A percentile compares a stretch with the other conserved stretches of the same genome.
phyloP scores from a whole-genome alignment of 2,329 filamentous ascomycete species.

The Pseudocercospora fijiensis region DNA sequence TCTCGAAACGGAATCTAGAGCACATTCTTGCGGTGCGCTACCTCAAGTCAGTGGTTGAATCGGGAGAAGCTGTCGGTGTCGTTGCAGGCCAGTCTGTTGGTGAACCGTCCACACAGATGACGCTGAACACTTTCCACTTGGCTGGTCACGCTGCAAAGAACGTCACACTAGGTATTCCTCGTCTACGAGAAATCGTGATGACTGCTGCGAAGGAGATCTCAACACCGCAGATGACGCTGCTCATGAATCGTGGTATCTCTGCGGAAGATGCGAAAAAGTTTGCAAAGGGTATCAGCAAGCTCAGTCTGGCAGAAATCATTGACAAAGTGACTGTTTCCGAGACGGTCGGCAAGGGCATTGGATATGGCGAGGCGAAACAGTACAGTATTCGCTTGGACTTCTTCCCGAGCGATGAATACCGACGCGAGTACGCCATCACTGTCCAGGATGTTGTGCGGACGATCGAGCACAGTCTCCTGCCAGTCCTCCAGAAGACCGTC shows the following conservation, averaged over 20 bases:
- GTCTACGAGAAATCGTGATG: conserved; percentile 97
- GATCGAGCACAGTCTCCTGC: conserved; percentile 78
- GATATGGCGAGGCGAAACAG: conserved; percentile 71
- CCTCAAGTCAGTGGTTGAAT: conserved; percentile 84
- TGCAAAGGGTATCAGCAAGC: conserved; percentile 84
- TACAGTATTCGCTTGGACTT: conserved; percentile 81
- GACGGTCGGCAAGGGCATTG: conserved; percentile 68
- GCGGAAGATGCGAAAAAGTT: conserved; percentile 71
- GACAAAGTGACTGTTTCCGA: conserved; percentile 81
- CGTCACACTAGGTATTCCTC: conserved; percentile 96
- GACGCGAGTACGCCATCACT: conserved; percentile 77
- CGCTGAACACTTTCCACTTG: conserved; percentile 98
- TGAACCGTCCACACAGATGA: conserved; percentile 99
- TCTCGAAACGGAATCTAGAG: conserved; percentile 72
- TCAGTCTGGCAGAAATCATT: conserved; percentile 79
- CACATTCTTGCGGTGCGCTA: conserved; percentile 89
- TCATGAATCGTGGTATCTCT: conserved; percentile 70
- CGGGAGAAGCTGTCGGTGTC: conserved; percentile 94
- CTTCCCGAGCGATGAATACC: conserved; percentile 82
- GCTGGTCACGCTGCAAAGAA: conserved; percentile 98
- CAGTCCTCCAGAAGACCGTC: conserved; percentile 67
- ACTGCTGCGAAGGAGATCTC: conserved; percentile 86
- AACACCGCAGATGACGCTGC: conserved; percentile 85
- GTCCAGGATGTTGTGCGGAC: conserved; percentile 73
- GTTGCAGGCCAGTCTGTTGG: conserved; percentile 95